Evolutionary conservation across 208 protist species (phyloP), one percentile per base, ranked within the genome.

Genomic region (Trypanosoma brucei): DNA sequence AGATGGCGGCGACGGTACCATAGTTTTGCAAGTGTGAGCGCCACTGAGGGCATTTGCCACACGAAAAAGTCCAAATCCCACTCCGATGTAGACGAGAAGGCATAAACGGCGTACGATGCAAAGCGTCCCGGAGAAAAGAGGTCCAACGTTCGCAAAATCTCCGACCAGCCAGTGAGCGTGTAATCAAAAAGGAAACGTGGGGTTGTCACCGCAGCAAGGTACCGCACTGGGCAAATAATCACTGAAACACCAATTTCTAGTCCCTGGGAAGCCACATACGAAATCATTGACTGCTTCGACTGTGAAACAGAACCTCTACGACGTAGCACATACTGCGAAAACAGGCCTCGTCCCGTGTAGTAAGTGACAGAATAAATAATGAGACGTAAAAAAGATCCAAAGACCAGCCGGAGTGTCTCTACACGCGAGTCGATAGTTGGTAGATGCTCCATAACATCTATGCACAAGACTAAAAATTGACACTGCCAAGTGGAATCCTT

Each of bases 61-160:
- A 62, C 62, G 50, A 95, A 95, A 59, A 95, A 95, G 67, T 86
- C 71, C 0, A 92, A 70, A 64, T 92, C 84, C 76, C 80, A 92
- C 35, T 91, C 84, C 4, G 70, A 68, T 35, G 79, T 69, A 44
- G 75, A 77, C 11, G 76, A 51, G 44, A 95, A 92, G n/a, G 85
- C 85, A 46, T 86, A 81, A 3, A 85, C 42, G 22, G 83, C 81
- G 62, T 84, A 92, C 50, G 74, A 67, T 35, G 75, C 84, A 55
- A 81, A 95, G 8, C 73, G 49, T 36, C 73, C 76, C 2, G 88
- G 78, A 35, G 70, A 48, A 56, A 95, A 95, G 42, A 64, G 54
- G 61, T 95, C 88, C 31, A 92, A 11, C 14, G 71, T 2, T 4
- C 76, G 53, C 30, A 95, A 65, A 14, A 77, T 34, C 9, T 95